These are phyloP conservation scores for Speleostelium caveatum DNA, from an alignment of 78 protist species.

Conservation along the genomic window DNA sequence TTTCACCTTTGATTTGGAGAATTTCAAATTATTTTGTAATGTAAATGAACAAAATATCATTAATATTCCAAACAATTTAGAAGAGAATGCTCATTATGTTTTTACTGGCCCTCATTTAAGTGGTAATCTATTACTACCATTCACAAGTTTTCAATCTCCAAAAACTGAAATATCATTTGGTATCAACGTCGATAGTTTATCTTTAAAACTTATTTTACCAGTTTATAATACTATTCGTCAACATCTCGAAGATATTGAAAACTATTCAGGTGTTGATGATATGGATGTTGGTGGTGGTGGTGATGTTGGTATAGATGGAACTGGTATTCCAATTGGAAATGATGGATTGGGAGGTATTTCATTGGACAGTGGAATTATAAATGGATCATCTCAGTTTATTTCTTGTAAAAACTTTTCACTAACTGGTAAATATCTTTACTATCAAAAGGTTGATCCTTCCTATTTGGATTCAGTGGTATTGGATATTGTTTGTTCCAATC, in stretches of 20 bases:
- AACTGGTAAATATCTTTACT: constrained; percentile 62
- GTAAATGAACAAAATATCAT: constrained; percentile 79
- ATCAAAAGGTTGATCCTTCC: constrained; percentile 62
- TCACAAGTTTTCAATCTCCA: constrained; percentile 50
- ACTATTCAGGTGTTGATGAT: background rate
- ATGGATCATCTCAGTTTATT: constrained; percentile 41
- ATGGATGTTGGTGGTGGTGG: background rate
- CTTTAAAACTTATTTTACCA: constrained; percentile 50
- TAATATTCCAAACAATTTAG: constrained; percentile 60
- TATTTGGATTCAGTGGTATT: constrained; percentile 69
- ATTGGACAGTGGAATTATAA: background rate
- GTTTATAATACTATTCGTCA: constrained; percentile 65
- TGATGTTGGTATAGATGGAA: background rate
- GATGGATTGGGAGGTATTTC: background rate
- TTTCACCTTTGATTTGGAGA: constrained; percentile 10
- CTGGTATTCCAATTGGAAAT: background rate
- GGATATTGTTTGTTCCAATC: constrained; percentile 30
- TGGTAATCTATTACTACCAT: constrained; percentile 52
- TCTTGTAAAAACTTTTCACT: constrained; percentile 38
- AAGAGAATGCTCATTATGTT: constrained; percentile 69
- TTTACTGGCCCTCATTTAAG: constrained; percentile 50
- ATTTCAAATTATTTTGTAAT: constrained; percentile 62
- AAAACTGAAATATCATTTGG: constrained; percentile 55
- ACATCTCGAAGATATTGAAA: constrained; percentile 67
- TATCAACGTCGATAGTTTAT: constrained; percentile 7